Conservation (phyloP, 2,329 filamentous ascomycete genomes). For the Penicillium carneum region DNA sequence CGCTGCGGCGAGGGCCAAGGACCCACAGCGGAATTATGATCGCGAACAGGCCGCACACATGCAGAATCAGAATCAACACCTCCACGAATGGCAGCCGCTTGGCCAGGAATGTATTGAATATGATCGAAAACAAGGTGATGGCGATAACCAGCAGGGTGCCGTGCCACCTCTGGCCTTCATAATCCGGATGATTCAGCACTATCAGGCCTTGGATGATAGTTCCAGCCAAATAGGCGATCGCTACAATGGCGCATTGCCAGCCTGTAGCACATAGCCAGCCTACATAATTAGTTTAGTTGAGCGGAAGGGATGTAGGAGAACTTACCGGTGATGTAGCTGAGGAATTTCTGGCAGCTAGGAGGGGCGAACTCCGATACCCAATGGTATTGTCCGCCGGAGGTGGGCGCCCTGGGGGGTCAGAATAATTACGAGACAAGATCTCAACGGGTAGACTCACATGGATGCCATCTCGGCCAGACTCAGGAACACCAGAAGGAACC, state of each 20-base stretch:
- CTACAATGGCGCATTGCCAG: slow-evolving; percentile 40
- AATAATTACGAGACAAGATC: background rate
- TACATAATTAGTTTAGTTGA: background rate
- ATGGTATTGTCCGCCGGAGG: slow-evolving; percentile 46
- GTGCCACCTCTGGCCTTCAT: slow-evolving; percentile 9
- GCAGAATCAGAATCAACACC: slow-evolving; percentile 41
- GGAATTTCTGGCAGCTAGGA: slow-evolving; percentile 41
- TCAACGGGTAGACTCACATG: slow-evolving; percentile 44
- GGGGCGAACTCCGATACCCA: slow-evolving; percentile 41
- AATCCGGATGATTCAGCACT: slow-evolving; percentile 36
- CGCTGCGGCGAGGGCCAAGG: slow-evolving; percentile 7
- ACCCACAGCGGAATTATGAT: slow-evolving; percentile 46
- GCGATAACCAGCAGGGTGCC: slow-evolving; percentile 24
- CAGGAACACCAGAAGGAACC: slow-evolving; percentile 51
- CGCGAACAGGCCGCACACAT: slow-evolving; percentile 44
- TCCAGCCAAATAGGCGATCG: slow-evolving; percentile 36
- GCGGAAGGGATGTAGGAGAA: background rate
- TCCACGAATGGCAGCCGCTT: slow-evolving; percentile 42
- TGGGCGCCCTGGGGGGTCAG: slow-evolving; percentile 43
- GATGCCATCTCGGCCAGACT: slow-evolving; percentile 61
- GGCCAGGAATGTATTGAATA: slow-evolving; percentile 42
- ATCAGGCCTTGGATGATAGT: slow-evolving; percentile 48
- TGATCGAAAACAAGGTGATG: slow-evolving; percentile 33
- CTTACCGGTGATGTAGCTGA: slow-evolving; percentile 39
- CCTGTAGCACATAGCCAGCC: slow-evolving; percentile 44